These are phyloP conservation scores for Psilocybe azurescens DNA, from an alignment of 768 basidiomycete species.

Conservation along the genomic window DNA sequence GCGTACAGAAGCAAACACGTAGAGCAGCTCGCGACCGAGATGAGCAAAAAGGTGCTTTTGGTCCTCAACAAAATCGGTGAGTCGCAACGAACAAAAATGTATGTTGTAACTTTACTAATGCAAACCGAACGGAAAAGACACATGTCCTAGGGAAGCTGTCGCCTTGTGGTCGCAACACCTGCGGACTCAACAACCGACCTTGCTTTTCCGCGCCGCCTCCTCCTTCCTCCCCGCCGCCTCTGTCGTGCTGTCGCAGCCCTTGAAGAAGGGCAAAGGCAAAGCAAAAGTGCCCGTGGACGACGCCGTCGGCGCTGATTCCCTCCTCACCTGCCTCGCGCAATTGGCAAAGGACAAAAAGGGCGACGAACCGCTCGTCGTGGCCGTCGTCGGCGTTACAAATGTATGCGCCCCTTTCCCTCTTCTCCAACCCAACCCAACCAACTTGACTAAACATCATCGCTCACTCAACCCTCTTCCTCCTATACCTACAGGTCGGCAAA, in stretches of 20 bases:
- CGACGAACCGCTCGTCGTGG: constrained; percentile 64
- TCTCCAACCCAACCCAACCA: background rate
- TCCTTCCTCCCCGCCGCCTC: constrained; percentile 57
- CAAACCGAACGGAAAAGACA: constrained; percentile 51
- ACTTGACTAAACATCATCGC: background rate
- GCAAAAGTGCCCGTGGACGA: constrained; percentile 50
- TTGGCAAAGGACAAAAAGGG: constrained; percentile 53
- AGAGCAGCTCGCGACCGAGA: constrained; percentile 55
- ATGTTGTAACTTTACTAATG: background rate
- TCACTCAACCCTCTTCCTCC: too few species aligned
- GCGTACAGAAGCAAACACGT: constrained; percentile 68
- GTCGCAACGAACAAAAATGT: constrained; percentile 28
- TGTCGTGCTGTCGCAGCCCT: constrained; percentile 19
- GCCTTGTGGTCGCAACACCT: constrained; percentile 70
- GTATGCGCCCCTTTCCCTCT: constrained; percentile 51
- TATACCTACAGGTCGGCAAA: constrained; percentile 83
- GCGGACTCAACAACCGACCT: constrained; percentile 61
- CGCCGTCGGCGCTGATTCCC: constrained; percentile 61
- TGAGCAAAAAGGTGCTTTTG: constrained; percentile 55
- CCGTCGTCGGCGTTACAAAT: constrained; percentile 87
- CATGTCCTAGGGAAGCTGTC: constrained; percentile 79
- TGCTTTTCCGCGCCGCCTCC: constrained; percentile 77
- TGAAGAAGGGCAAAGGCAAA: constrained; percentile 50
- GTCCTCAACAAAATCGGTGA: constrained; percentile 88
- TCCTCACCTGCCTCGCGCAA: constrained; percentile 53